A percentile compares a stretch with the other conserved stretches of the same genome.
Evolutionary conservation across 2,329 filamentous ascomycete genomes (phyloP).

Genomic region (Trematosphaeria pertusa): DNA sequence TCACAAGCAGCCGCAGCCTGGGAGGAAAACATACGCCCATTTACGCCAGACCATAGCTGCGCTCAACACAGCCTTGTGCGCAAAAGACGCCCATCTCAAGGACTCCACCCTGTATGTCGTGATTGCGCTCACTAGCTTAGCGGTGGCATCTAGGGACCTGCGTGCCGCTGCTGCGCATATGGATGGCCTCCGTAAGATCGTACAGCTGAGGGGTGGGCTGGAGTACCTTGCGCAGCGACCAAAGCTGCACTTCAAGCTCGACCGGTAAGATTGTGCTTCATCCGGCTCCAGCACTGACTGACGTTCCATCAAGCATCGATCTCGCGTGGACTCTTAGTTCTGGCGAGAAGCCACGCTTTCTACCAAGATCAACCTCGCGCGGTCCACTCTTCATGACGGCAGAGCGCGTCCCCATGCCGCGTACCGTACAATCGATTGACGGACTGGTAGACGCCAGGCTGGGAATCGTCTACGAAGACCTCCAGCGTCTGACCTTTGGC

Average conservation of each 20-base stretch:
- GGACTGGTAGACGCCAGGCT: constrained; percentile 14
- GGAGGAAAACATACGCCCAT: constrained; percentile 14
- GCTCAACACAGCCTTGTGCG: constrained; percentile 14
- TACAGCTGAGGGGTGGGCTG: constrained; percentile 18
- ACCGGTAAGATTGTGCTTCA: too few relatives aligned
- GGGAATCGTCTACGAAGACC: constrained; percentile 14
- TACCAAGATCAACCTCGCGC: too few relatives aligned
- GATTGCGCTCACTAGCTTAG: constrained; percentile 18
- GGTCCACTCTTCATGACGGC: too few relatives aligned
- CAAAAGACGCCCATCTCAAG: constrained; percentile 11
- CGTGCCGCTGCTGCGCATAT: constrained; percentile 18
- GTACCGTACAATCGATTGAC: background rate
- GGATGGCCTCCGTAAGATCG: constrained; percentile 15
- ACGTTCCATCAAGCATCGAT: constrained; percentile 15
- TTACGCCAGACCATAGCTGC: constrained; percentile 15
- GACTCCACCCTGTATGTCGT: constrained; percentile 19
- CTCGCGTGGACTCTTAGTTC: constrained; percentile 19
- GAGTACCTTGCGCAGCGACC: constrained; percentile 11
- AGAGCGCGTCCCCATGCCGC: constrained; percentile 3
- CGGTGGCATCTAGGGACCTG: constrained; percentile 21
- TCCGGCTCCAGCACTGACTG: too few relatives aligned
- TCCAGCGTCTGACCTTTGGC: constrained; percentile 9
- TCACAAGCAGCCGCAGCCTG: constrained; percentile 10
- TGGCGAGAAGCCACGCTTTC: constrained; percentile 17
- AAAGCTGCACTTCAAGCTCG: constrained; percentile 24